These are phyloP conservation scores for Mortierella sp. DNA, from an alignment of 371 early-diverging fungal genomes.

Conservation along the genomic window DNA sequence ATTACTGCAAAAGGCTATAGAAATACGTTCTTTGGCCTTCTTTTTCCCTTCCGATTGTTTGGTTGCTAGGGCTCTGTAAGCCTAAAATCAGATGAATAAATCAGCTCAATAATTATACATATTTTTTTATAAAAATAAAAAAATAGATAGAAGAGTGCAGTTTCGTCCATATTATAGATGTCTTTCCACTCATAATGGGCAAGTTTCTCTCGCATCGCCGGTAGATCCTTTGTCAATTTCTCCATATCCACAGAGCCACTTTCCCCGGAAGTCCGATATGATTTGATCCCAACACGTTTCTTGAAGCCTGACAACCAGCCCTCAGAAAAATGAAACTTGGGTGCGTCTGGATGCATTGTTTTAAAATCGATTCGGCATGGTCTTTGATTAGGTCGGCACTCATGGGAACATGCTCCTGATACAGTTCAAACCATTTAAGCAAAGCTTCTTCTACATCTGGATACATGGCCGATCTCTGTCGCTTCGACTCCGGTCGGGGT, in stretches of 20 bases:
- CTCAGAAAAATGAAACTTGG: neutral
- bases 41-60: neutral
- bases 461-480: neutral
- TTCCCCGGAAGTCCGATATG: neutral
- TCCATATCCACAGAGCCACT: constrained; percentile 1
- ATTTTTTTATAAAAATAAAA: no score
- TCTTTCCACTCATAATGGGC: neutral
- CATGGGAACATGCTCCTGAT: neutral
- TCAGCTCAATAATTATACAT: no score
- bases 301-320: neutral
- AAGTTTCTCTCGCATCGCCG: neutral
- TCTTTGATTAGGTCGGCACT: neutral
- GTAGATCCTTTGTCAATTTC: neutral
- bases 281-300: neutral
- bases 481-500: neutral
- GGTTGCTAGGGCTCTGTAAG: constrained; percentile 1
- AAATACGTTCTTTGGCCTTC: constrained; percentile 3
- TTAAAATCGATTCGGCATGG: neutral
- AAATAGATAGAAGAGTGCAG: neutral
- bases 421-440: neutral
- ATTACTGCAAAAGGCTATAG: constrained; percentile 5
- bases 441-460: neutral
- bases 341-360: neutral
- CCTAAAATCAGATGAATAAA: neutral
- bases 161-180: constrained; percentile 15